phyloP scores from a whole-genome alignment of 176 grass and related monocot genomes.

The Pharus latifolius region DNA sequence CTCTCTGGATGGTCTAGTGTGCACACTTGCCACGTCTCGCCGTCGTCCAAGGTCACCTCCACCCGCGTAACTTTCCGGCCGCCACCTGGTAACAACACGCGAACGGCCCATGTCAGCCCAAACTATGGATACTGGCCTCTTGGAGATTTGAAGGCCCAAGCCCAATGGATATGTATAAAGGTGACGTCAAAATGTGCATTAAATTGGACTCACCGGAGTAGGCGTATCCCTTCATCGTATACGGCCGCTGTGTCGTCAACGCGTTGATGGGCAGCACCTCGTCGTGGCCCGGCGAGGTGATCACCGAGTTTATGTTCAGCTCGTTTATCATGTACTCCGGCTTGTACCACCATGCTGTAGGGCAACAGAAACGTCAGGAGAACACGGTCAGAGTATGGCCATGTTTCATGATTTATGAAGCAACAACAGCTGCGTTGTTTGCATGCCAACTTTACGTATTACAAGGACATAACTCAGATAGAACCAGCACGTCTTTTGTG shows the following conservation, averaged over 20 bases:
- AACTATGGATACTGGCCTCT: neutral
- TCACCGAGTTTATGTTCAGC: slow-evolving; percentile 89
- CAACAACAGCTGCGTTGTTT: no score
- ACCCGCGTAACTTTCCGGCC: slow-evolving; percentile 76
- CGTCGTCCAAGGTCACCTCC: slow-evolving; percentile 72
- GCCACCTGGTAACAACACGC: slow-evolving; percentile 30
- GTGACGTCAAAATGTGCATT: neutral
- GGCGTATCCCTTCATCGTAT: slow-evolving; percentile 68
- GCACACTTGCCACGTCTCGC: slow-evolving; percentile 61
- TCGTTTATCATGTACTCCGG: slow-evolving; percentile 91
- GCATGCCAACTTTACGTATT: no score
- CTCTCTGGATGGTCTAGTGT: slow-evolving; percentile 47
- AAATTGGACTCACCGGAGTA: slow-evolving; percentile 51
- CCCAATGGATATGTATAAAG: neutral
- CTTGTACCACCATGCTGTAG: slow-evolving; percentile 96
- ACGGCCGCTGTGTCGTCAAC: slow-evolving; percentile 42
- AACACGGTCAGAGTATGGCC: neutral
- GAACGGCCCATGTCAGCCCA: neutral
- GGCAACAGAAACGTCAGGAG: neutral
- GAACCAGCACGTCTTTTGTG: no score
- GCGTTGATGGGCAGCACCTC: slow-evolving; percentile 68
- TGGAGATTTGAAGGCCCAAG: neutral
- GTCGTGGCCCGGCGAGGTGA: slow-evolving; percentile 64
- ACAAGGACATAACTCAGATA: no score
- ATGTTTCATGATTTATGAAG: neutral